Evolutionary conservation across 2,329 filamentous ascomycete genomes (phyloP), one percentile per base, ranked within the genome.

Genomic region (Berkeleyomyces rouxiae): DNA sequence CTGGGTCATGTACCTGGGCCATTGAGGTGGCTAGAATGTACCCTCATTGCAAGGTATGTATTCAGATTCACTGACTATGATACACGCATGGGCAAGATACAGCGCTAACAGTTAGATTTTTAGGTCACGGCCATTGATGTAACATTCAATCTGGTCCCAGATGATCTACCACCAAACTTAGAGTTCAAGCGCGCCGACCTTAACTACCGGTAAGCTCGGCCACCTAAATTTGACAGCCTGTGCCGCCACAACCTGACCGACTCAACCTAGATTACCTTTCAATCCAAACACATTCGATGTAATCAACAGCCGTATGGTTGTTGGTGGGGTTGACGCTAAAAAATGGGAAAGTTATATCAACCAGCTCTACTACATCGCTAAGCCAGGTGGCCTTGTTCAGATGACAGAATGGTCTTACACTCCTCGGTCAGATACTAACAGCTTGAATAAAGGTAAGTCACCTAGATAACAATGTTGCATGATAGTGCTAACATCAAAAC

Each of bases 381-480:
- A 82, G 59, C 85, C 84, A 4, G 86, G 85, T 1, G 90, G 91
- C 1, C 96, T 90, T 89, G 80, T 87, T 64, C 90, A 96, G 70
- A 85, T 95, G 79, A 82, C 88, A n/a, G 91, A 96, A 70, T 81
- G 91, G 68, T 90, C 95, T 69, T 86, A 85, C 71, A 89, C 90
- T 67, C 84, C 88, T 36, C 91, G 95, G 71, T 95, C 89, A 0
- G 84, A 92, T 67, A 95, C 88, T 68, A 90, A 90, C 4, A 83
- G 82, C n/a, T 74, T 93, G 68, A 84, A 82, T 9, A 79, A 84
- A 59, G 77, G 82, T 79, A 69, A 71, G 78, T 33, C 37, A 6
- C 13, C 3, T 23, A 16, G 39, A 23, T 11, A 2, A 7, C 33
- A 55, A 7, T 6, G 7, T 37, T 11, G 13, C 51, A 39, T 9